Evolutionary conservation across 2,329 filamentous ascomycete species (phyloP), one percentile per base, ranked within the genome.

Genomic region (Ceratocystis eucalypticola): DNA sequence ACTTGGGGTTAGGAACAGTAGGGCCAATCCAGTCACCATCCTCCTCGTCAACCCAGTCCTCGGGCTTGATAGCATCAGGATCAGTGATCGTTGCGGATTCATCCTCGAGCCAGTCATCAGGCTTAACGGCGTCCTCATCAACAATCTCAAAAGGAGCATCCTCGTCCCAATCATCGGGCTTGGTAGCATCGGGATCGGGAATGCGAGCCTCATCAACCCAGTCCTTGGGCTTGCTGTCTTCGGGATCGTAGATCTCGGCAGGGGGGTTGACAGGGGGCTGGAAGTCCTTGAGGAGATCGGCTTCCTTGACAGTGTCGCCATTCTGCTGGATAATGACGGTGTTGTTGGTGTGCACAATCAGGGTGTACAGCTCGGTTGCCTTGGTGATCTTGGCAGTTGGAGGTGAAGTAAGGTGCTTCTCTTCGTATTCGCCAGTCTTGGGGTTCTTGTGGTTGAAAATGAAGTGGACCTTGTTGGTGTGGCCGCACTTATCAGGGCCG

Each of bases 371-470:
- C 77, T 93, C 88, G 70, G 89, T 89, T 70, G 90, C 88, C 87
- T 96, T 97, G 80, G 86, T 83, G 74, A 96, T 94, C 76, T 87
- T 88, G 75, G 92, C 92, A 68, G 87, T 83, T 69, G 94, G 92
- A 70, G 93, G 88, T 73, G 83, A 84, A 75, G 84, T 86, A 70
- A 99, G 84, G 80, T 99, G 94, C 88, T 99, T 99, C 89, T 99
- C 94, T 84, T 99, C 93, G 74, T 99, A 99, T 79, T 96, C 91
- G 81, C 93, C 93, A 61, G 91, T 96, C 89, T 96, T 96, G 76
- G 94, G 94, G 86, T 97, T 99, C 89, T 97, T 99, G 88, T 99
- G 94, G 80, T 95, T 94, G 86, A 99, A 96, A 78, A 99, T 99
- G 81, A 99, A 96, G 79, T 86, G 84, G 65, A 95, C 89, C 88